phyloP scores from a whole-genome alignment of 106 monocot genomes.

The Hemerocallis citrina region DNA sequence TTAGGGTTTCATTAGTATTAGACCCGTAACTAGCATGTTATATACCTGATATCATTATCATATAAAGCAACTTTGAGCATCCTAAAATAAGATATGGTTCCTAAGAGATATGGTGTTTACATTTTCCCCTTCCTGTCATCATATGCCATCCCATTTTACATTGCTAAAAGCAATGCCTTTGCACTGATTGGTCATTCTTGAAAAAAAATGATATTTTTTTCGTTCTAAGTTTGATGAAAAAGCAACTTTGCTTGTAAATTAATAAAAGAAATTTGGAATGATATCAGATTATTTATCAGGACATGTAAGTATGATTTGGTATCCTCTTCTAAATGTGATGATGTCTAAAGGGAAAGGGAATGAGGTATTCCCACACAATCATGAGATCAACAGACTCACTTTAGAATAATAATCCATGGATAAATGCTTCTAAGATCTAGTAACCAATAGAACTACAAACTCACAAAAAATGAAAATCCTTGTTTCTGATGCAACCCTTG shows the following conservation, averaged over 20 bases:
- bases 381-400: no score
- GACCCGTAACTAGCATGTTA: not conserved
- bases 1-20: constrained; percentile 2
- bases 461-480: not conserved
- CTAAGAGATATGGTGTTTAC: not conserved
- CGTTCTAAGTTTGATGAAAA: not conserved
- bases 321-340: constrained; percentile 4
- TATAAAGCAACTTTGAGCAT: not conserved
- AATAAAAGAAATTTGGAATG: not conserved
- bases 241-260: constrained; percentile 5
- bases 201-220: not conserved
- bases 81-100: not conserved
- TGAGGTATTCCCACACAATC: not conserved
- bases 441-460: not conserved
- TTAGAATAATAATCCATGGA: no score
- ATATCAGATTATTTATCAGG: no score
- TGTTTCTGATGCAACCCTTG: not conserved
- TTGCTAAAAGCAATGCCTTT: not conserved
- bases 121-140: constrained; percentile 1
- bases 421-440: no score
- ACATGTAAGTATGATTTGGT: constrained; percentile 6
- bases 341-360: not conserved
- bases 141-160: not conserved
- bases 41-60: not conserved
- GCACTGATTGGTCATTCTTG: not conserved